Evolutionary conservation across 257 asterid genomes (phyloP).

Genomic region (Solanum sejunctum): DNA sequence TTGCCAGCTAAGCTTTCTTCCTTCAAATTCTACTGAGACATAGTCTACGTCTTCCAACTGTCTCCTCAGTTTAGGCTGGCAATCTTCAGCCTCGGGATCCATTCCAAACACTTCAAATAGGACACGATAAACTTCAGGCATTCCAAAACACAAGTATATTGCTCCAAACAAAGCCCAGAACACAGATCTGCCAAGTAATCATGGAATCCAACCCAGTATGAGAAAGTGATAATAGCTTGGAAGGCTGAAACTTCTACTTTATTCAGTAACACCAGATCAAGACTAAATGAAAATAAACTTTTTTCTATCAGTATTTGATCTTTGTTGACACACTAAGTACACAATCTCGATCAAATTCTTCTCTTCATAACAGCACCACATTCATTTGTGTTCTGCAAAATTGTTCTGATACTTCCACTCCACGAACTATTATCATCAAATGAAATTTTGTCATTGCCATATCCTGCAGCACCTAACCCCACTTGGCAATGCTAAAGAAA

Average conservation of each 20-base stretch:
- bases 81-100: constrained; percentile 94
- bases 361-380: not conserved
- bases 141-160: constrained; percentile 89
- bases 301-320: not conserved
- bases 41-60: constrained; percentile 94
- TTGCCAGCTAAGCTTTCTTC: constrained; percentile 78
- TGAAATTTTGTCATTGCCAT: not conserved
- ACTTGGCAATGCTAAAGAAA: not conserved
- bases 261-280: not conserved
- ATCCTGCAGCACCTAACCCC: not conserved
- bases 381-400: not conserved
- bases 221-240: not conserved
- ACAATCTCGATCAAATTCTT: not conserved
- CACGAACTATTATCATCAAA: not conserved
- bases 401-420: not conserved
- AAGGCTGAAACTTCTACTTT: not conserved
- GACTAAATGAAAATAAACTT: not conserved
- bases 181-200: constrained; percentile 54
- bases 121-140: constrained; percentile 96
- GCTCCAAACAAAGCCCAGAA: constrained; percentile 99
- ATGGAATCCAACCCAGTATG: not conserved
- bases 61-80: constrained; percentile 89
- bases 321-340: not conserved
- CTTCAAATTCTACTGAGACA: constrained; percentile 87
- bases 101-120: constrained; percentile 95